Evolutionary conservation across 2,329 filamentous ascomycete species (phyloP), one percentile per base, ranked within the genome.

Genomic region (Trichoderma afroharzianum): DNA sequence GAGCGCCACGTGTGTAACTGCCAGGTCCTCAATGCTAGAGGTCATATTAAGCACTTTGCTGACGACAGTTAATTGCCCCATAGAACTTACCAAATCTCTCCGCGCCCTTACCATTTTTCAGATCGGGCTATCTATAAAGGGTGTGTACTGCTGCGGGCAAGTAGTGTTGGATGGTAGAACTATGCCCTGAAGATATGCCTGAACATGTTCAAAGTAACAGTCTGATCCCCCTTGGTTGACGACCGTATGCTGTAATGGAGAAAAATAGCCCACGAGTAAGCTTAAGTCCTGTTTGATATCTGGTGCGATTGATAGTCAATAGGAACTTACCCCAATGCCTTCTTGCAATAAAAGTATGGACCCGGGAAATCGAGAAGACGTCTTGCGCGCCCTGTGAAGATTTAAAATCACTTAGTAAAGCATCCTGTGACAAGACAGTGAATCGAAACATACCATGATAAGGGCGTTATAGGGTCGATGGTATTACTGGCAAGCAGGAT

Each of bases 161-260:
- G 62, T 64, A 12, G 24, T 64, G 43, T 64, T 64, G 43, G 62
- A 53, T 11, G 26, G 15, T 6, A 43, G 62, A n/a, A 64, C 26
- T 53, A 64, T 53, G 43, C 62, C 62, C 36, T 53, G 43, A 53
- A 64, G 18, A 24, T 64, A 64, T 64, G 62, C 62, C 39, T 64
- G 62, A 53, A 64, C 62, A 8, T 64, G 62, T 53, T 33, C 43
- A 64, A 64, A 53, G 26, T 64, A 64, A 64, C 62, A 64, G 6
- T 53, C 28, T 6, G 62, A 64, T 2, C 39, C 62, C 3, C 39
- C 43, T 11, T 64, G 39, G 26, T 53, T 64, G 15, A 64, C 18
- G 3, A 64, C 62, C 6, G 62, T 64, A 53, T 64, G 62, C 62
- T 64, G 43, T 9, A 26, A 15, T 53, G 1, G 6, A 53, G 39